Evolutionary conservation across 2,329 filamentous ascomycete species (phyloP).

Genomic region (Furcasterigmium furcatum): DNA sequence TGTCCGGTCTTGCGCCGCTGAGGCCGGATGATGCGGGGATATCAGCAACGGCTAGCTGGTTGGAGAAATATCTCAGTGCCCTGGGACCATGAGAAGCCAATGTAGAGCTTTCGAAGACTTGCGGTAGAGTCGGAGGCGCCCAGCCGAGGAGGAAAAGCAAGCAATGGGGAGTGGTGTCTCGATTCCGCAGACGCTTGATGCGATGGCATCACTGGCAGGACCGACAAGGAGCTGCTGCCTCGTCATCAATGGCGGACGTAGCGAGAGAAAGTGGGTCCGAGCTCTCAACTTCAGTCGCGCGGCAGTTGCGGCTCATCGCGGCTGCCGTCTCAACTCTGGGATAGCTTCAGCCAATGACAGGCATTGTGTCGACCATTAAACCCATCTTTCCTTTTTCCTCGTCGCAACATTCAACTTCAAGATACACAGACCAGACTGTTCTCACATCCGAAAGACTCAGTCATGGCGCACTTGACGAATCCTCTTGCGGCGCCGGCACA

Average conservation of each 20-base stretch:
- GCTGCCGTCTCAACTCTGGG: background rate
- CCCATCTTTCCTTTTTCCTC: background rate
- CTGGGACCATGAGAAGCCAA: background rate
- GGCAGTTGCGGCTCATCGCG: background rate
- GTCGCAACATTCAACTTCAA: background rate
- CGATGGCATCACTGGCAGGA: no score
- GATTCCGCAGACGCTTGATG: no score
- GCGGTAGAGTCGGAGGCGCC: background rate
- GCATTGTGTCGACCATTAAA: no score
- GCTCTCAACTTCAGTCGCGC: background rate
- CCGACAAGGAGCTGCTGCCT: background rate
- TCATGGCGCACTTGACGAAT: constrained; percentile 44
- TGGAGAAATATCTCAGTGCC: background rate
- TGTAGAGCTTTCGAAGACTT: background rate
- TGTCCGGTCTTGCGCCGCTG: no score
- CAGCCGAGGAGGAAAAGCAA: no score
- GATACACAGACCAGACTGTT: background rate
- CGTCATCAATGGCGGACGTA: background rate
- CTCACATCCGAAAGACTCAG: background rate
- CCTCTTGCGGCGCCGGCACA: constrained; percentile 71
- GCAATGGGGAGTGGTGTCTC: no score
- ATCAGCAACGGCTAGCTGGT: background rate
- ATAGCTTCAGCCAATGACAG: constrained; percentile 2
- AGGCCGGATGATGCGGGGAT: constrained; percentile 3
- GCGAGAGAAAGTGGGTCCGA: background rate